These are phyloP conservation scores for Lactifluus pinguis DNA, from an alignment of 768 basidiomycete genomes.

Conservation along the genomic window DNA sequence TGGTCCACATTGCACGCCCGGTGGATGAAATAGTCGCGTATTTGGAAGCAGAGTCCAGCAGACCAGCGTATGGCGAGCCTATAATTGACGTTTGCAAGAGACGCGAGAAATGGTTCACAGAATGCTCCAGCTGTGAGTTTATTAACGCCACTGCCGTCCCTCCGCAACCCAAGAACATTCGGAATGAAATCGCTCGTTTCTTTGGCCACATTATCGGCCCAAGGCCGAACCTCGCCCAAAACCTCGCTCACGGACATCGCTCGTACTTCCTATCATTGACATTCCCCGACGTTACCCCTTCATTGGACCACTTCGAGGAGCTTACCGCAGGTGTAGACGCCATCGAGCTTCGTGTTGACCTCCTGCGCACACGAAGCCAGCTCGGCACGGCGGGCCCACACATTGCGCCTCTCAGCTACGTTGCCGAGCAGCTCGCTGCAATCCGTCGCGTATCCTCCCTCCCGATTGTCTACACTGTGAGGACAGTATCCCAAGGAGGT, in stretches of 20 bases:
- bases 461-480: slow-evolving; percentile 87
- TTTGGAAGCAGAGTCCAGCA: slow-evolving; percentile 60
- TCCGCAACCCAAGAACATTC: slow-evolving; percentile 29
- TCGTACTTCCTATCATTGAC: slow-evolving; percentile 92
- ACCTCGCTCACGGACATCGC: slow-evolving; percentile 44
- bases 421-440: slow-evolving; percentile 70
- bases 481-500: slow-evolving; percentile 85
- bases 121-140: slow-evolving; percentile 78
- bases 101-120: slow-evolving; percentile 78
- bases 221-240: slow-evolving; percentile 52
- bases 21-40: slow-evolving; percentile 76
- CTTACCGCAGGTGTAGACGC: slow-evolving; percentile 83
- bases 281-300: slow-evolving; percentile 75
- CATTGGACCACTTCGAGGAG: slow-evolving; percentile 58
- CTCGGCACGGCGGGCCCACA: slow-evolving; percentile 38
- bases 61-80: slow-evolving; percentile 86
- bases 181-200: slow-evolving; percentile 68
- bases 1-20: slow-evolving; percentile 79
- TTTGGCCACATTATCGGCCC: slow-evolving; percentile 81
- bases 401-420: slow-evolving; percentile 63
- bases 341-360: slow-evolving; percentile 88
- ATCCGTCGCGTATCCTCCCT: slow-evolving; percentile 69
- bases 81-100: slow-evolving; percentile 77
- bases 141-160: slow-evolving; percentile 53
- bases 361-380: slow-evolving; percentile 51